A percentile compares a stretch with the other conserved stretches of the same genome.
Conservation (phyloP, 768 basidiomycete genomes). For the Lentinula raphanica region DNA sequence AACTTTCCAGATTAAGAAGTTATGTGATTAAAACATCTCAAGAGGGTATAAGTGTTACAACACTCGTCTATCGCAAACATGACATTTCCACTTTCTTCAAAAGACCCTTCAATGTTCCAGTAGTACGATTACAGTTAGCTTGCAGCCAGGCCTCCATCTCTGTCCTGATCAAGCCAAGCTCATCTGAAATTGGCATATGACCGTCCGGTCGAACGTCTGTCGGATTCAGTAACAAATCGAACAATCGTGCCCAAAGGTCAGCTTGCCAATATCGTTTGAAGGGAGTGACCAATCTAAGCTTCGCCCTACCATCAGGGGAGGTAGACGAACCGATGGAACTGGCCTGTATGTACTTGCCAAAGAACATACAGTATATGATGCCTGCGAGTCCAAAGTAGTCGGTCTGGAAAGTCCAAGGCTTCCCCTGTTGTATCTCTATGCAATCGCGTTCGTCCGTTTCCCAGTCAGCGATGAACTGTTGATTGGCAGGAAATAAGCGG, state of each 20-base stretch:
- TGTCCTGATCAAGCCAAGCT: slow-evolving; percentile 55
- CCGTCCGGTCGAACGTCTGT: slow-evolving; percentile 48
- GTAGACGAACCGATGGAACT: slow-evolving; percentile 41
- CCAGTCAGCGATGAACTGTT: slow-evolving; percentile 87
- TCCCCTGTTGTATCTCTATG: slow-evolving; percentile 77
- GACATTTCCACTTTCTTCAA: slow-evolving; percentile 77
- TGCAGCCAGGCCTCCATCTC: slow-evolving; percentile 90
- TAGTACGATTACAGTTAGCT: slow-evolving; percentile 80
- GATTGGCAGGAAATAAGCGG: slow-evolving; percentile 69
- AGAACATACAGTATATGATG: slow-evolving; percentile 92
- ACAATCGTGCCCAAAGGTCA: slow-evolving; percentile 78
- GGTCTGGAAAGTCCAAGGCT: slow-evolving; percentile 90
- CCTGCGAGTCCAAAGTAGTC: slow-evolving; percentile 97
- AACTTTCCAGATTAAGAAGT: no score
- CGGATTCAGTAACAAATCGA: slow-evolving; percentile 86
- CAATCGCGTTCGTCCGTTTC: slow-evolving; percentile 87
- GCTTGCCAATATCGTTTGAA: slow-evolving; percentile 95
- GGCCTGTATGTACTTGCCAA: slow-evolving; percentile 91
- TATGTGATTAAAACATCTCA: not conserved
- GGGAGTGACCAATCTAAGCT: slow-evolving; percentile 67
- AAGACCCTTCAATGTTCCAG: slow-evolving; percentile 73
- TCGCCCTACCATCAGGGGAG: slow-evolving; percentile 27
- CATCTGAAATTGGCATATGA: slow-evolving; percentile 65
- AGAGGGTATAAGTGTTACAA: not conserved
- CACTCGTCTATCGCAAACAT: slow-evolving; percentile 20